Evolutionary conservation across 2,329 filamentous ascomycete genomes (phyloP), one percentile per base, ranked within the genome.

Genomic region (Hymenotorrendiella dingleyae): DNA sequence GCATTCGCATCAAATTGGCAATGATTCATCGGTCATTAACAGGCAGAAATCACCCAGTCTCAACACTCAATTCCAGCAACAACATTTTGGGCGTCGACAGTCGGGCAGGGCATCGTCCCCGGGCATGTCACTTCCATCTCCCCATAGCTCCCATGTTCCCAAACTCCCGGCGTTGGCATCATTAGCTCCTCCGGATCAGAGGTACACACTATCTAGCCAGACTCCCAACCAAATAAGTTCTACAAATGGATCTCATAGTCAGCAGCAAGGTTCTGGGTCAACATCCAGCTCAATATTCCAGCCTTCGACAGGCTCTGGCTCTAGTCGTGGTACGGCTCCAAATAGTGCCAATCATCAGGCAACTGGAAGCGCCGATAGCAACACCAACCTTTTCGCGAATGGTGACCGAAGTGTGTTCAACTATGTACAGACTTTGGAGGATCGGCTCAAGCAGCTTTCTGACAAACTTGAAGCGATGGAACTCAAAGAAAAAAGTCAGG

Each of bases 371-470:
- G 72, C 68, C 12, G 76, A 76, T 30, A 81, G 77, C 56, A 78
- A 77, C 50, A 77, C 76, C 48, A 87, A 86, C 54, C 71, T 87
- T 47, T 82, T 87, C 61, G 69, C 78, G 40, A 66, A 73, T 40
- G n/a, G n/a, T n/a, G 76, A 80, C 38, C 71, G 78, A 49, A 80
- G 79, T 30, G 67, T 90, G 7, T 88, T 82, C 82, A 67, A 72
- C 4, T 88, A 88, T 55, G 76, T 90, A 24, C 80, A 86, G 43
- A 73, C 72, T 14, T 68, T 91, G 37, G 85, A 91, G 57, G 74
- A 78, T 10, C 68, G 67, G 50, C 60, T 76, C n/a, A 69, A 70
- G 42, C 61, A 65, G 10, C 55, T 75, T 17, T 65, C 62, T 27
- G 70, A 74, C 24, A 66, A 66, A 37, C 60, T 73, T 14, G 61